These are phyloP conservation scores for Fusarium dlaminii DNA, from an alignment of 2,329 filamentous ascomycete species.

Conservation along the genomic window DNA sequence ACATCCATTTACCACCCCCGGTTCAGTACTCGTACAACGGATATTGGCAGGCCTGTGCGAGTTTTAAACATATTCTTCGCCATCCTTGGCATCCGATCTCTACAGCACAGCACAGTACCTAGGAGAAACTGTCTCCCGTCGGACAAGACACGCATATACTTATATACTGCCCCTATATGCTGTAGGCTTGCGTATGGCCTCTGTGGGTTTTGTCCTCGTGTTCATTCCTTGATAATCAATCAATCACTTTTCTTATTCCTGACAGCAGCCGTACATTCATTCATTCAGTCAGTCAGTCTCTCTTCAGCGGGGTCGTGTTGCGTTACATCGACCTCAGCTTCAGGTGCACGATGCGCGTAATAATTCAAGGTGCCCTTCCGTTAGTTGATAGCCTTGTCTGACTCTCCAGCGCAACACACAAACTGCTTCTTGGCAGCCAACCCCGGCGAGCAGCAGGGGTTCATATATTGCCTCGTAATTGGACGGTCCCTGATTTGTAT, in stretches of 20 bases:
- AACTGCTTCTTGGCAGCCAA: constrained; percentile 8
- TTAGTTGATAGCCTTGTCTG: constrained; percentile 9
- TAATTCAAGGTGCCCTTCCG: neutral
- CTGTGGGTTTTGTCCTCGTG: neutral
- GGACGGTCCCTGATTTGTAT: constrained; percentile 21
- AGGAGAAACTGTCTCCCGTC: constrained; percentile 9
- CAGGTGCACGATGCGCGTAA: constrained; percentile 37
- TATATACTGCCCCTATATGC: neutral
- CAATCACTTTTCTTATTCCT: constrained; percentile 3
- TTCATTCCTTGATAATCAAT: neutral
- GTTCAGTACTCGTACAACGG: constrained; percentile 12
- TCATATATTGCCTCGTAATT: constrained; percentile 12
- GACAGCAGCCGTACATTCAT: constrained; percentile 18
- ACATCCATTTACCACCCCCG: constrained; percentile 3
- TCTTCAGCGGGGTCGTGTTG: constrained; percentile 33
- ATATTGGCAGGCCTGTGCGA: constrained; percentile 32
- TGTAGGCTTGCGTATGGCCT: neutral
- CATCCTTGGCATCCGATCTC: constrained; percentile 43
- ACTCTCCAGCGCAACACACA: neutral
- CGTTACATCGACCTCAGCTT: constrained; percentile 45
- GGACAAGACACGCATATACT: neutral
- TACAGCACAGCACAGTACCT: neutral
- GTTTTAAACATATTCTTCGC: constrained; percentile 9
- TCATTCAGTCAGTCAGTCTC: neutral
- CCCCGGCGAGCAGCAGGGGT: constrained; percentile 21